Evolutionary conservation across 2,329 filamentous ascomycete genomes (phyloP), one percentile per base, ranked within the genome.

Genomic region (Blastomyces silverae): DNA sequence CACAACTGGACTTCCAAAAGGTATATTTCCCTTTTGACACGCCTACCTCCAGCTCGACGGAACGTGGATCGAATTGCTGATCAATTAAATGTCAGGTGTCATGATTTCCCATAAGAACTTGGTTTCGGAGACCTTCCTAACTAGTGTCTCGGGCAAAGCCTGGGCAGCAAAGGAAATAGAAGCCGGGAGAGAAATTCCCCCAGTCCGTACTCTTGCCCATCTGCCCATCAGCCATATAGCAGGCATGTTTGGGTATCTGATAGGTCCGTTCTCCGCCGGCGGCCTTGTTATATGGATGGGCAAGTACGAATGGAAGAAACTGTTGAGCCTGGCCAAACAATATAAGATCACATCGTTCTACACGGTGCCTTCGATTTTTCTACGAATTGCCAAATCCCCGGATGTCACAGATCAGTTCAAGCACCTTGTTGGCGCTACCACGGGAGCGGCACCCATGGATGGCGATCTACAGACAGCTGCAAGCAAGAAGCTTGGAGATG

Each of bases 301-400:
- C 8, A 61, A 63, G 56, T 55, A 63, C 22, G 61, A 63, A n/a
- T 63, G 52, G 52, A 63, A 63, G 22, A 63, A 63, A 20, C 8
- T 63, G 61, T 20, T 63, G 48, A 31, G 28, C 22, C n/a, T 56
- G 11, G 37, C 42, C 34, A 63, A 56, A 22, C 42, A 56, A 63
- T 63, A 56, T 63, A 25, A 63, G 28, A 56, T 61, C 17, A 61
- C 59, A 22, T 34, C 59, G 1, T 61, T 61, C 44, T 61, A 61
- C 59, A 61, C 59, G 10, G 44, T 61, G 2, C 59, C 59, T 7
- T 61, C 59, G 2, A 61, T 61, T 25, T 61, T 7, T 37, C 59
- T 61, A 5, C 59, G 44, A 28, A 61, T 61, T 44, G 42, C 59
- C 17, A 61, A 61, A 61, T 61, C 59, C 25, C 59, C 59, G 5